phyloP scores from a whole-genome alignment of 805 yeast species.

The Candida ovalis region DNA sequence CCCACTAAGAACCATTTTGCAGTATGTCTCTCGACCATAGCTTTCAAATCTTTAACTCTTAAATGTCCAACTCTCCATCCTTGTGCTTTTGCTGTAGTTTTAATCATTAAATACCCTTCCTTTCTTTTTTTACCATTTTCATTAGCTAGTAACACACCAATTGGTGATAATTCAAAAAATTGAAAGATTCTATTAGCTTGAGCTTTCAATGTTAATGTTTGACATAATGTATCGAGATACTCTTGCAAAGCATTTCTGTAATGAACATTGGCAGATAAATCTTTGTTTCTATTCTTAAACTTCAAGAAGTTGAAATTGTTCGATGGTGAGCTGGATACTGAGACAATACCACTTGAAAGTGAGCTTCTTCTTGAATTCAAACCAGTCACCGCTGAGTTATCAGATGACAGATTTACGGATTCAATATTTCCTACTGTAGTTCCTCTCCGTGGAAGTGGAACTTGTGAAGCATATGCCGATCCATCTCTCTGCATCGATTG shows the following conservation, averaged over 20 bases:
- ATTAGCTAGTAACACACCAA: slow-evolving; percentile 76
- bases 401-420: neutral
- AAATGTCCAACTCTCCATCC: slow-evolving; percentile 97
- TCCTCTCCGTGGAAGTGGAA: neutral
- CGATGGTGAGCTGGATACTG: slow-evolving; percentile 2
- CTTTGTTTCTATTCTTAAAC: slow-evolving; percentile 1
- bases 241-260: slow-evolving; percentile 50
- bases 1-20: slow-evolving; percentile 90
- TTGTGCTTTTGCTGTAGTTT: slow-evolving; percentile 79
- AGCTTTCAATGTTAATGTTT: slow-evolving; percentile 61
- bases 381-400: slow-evolving; percentile 1
- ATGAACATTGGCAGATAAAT: slow-evolving; percentile 24
- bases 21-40: slow-evolving; percentile 87
- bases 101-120: slow-evolving; percentile 79
- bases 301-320: neutral
- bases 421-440: neutral
- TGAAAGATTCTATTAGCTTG: slow-evolving; percentile 81
- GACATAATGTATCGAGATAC: slow-evolving; percentile 62
- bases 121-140: slow-evolving; percentile 83
- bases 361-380: slow-evolving; percentile 7
- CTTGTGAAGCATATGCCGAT: neutral
- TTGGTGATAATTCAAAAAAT: slow-evolving; percentile 86
- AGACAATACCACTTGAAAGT: slow-evolving; percentile 6
- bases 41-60: slow-evolving; percentile 69
- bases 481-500: neutral